Base-by-base conservation (phyloP, 805 yeast genomes). In the Starmerella gropengiesseri region DNA sequence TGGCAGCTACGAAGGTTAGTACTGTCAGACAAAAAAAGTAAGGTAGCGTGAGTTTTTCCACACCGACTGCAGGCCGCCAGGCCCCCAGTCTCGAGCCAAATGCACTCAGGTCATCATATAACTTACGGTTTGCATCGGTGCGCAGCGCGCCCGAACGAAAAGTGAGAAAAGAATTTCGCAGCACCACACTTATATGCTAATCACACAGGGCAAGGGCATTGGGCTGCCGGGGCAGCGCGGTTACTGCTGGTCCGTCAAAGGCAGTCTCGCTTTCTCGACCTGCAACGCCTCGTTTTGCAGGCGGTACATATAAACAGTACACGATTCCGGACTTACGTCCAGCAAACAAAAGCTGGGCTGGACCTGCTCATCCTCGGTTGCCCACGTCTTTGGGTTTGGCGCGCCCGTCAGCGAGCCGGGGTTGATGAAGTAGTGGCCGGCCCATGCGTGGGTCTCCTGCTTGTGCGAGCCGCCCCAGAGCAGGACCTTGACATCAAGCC, bases 11-110 rank as follows among this genome's bases (percentile, higher is more conserved):
- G 17, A 21, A 32, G 39, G 55, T 54, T 54, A 52, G 58, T 47
- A 54, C 31, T 46, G 42, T 77, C 82, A 77, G 82, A 74, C 73
- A 69, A 66, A 68, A 25, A 65, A 66, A 68, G 62, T 75, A 72
- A 86, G 95, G 95, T 86, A 86, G 95, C 95, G 78, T 74, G 94
- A 77, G 70, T 83, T 82, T 83, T 83, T 86, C 95, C 95, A 86
- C 95, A 86, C 73, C 87, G 86, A 81, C 86, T 70, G 64, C 69
- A 71, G 62, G 81, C 50, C 50, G 50, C 46, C 45, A 47, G 44
- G 50, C 52, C 48, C n/a, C 17, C 33, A 7, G 50, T 81, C 95
- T 85, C 94, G 95, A 86, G 95, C 95, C 95, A 86, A 86, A 86
- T 86, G 95, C 95, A 84, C 94, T 86, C 95, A 67, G 67, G 79